phyloP scores from a whole-genome alignment of 495 filamentous ascomycete genomes.

The Cetradonia linearis region DNA sequence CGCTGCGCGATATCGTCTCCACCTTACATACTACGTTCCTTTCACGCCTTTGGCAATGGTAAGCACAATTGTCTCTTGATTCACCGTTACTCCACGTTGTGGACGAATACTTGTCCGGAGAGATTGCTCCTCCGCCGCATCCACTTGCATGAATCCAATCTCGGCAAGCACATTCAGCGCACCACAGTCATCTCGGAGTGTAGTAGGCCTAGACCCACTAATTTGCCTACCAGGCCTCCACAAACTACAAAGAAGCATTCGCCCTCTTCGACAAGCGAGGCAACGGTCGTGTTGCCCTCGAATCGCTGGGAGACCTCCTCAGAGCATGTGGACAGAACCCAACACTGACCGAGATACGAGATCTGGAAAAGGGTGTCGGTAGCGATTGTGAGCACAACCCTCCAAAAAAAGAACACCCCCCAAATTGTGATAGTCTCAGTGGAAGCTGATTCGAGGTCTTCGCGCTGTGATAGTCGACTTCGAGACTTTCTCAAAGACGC shows the following conservation, averaged over 20 bases:
- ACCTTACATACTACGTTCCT: background rate
- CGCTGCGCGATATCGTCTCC: no score
- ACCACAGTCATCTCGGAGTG: no score
- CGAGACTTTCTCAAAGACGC: conserved; percentile 86
- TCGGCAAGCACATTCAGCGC: background rate
- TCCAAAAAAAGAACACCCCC: no score
- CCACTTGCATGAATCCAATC: background rate
- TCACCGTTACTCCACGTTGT: background rate
- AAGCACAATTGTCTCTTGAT: background rate
- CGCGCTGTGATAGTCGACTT: conserved; percentile 66
- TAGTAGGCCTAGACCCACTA: background rate
- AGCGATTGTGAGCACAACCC: conserved; percentile 63
- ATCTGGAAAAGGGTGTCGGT: conserved; percentile 78
- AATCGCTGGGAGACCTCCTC: conserved; percentile 83
- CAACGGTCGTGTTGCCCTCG: conserved; percentile 74
- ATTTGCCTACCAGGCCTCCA: conserved; percentile 62
- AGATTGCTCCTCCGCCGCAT: no score
- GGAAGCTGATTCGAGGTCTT: background rate
- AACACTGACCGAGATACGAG: conserved; percentile 79
- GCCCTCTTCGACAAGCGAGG: conserved; percentile 98
- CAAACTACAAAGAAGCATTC: conserved; percentile 99
- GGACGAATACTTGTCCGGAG: no score
- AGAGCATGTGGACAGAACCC: conserved; percentile 97
- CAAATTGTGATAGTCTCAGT: no score
- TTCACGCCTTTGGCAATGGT: conserved; percentile 2